Conservation (phyloP, 306 rosid species). For the Cicer yamashitae region DNA sequence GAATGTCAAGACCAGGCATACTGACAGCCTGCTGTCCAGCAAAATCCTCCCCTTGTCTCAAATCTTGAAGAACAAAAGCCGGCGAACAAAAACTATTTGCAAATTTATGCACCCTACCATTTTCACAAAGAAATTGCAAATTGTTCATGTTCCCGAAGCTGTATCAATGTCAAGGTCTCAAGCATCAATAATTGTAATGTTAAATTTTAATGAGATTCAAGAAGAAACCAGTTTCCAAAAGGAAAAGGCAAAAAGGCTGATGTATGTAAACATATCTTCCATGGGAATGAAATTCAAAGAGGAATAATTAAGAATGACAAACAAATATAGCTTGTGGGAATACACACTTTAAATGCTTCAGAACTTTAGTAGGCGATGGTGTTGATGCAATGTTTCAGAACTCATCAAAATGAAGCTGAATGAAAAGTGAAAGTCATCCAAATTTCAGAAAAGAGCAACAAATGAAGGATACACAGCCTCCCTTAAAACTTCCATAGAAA, state of each 20-base stretch:
- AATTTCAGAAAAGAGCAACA: constrained; percentile 41
- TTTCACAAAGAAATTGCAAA: constrained; percentile 90
- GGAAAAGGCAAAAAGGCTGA: constrained; percentile 20
- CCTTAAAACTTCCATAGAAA: constrained; percentile 85
- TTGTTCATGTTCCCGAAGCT: constrained; percentile 83
- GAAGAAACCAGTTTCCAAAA: constrained; percentile 12
- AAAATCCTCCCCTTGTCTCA: constrained; percentile 57
- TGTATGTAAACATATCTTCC: background rate
- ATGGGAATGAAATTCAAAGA: constrained; percentile 26
- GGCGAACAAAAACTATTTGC: constrained; percentile 97
- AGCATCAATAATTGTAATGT: constrained; percentile 44
- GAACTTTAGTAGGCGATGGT: constrained; percentile 26
- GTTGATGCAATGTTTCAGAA: constrained; percentile 27
- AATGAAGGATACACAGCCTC: constrained; percentile 96
- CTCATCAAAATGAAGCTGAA: background rate
- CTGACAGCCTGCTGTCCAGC: constrained; percentile 51
- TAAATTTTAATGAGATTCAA: constrained; percentile 42
- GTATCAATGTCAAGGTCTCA: constrained; percentile 75
- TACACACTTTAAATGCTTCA: constrained; percentile 38
- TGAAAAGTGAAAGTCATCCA: constrained; percentile 41
- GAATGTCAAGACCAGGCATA: constrained; percentile 50
- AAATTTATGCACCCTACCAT: constrained; percentile 92
- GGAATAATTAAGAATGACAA: constrained; percentile 7
- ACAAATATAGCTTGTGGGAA: constrained; percentile 12
- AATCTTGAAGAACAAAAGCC: constrained; percentile 86